Base-by-base conservation (phyloP, 2,329 filamentous ascomycete species). In the Aspergillus novofumigatus region DNA sequence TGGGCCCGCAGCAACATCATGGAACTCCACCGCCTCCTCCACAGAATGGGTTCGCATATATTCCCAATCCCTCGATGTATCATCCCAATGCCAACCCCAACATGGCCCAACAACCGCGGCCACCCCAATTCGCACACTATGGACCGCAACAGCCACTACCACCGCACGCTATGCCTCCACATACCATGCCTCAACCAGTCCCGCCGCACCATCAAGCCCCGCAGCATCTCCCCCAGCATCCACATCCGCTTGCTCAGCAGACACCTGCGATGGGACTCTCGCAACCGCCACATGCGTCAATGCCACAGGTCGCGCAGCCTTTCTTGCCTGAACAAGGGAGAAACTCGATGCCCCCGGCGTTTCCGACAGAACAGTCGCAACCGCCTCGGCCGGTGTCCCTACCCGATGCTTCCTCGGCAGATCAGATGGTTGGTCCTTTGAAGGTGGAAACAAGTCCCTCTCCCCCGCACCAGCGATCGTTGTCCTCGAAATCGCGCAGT, bases 61-160 rank as follows among this genome's bases (percentile, higher is more conserved):
- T 95, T 80, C 86, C 90, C 3, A 92, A 94, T 61, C 90, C 90
- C 42, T 85, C 89, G 35, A 91, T 96, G 65, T 96, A 96, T 75
- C 91, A 91, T 67, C 86, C 85, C 9, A 88, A 82, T 61, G 75
- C 79, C 52, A 75, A 79, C 55, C 65, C 68, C 52, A 70, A 67
- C 57, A 76, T 78, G 63, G 81, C 80, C 70, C 78, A 77, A 21
- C 74, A 76, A 55, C 67, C 69, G 21, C 76, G 78, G 47, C 78
- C 78, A 44, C 64, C 62, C n/a, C 73, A 75, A 57, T 79, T 76
- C 66, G 69, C 70, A 45, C 74, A 73, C 56, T 75, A 68, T 50
- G 68, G 62, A 61, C 25, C 66, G 60, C 59, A 65, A 25, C 68
- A 67, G 35, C 58, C 60, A 32, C 69, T 69, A 56, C 59, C 62